Base-by-base conservation (phyloP, 768 basidiomycete genomes). In the Termitomyces heimii region DNA sequence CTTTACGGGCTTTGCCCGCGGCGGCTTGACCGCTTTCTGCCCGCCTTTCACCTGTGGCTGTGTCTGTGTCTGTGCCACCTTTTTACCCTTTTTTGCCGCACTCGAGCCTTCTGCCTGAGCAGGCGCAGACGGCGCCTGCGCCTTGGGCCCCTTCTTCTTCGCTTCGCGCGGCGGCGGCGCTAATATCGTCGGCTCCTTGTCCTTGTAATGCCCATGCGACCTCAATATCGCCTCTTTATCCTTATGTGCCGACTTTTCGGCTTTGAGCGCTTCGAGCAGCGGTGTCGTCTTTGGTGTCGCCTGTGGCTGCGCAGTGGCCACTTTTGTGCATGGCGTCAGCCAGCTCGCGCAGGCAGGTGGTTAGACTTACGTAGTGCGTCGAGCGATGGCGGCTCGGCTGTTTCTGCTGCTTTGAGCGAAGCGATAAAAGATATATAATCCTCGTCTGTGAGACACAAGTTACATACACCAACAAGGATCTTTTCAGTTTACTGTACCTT, bases 221-320 rank as follows among this genome's bases (percentile, higher is more conserved):
- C 86, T 82, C 32, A 85, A 73, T 56, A 86, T 89, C 29, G 82
- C 73, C 63, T 87, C 85, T 65, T 85, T 91, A 67, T 89, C 90
- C 64, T 81, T 86, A 64, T 83, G 81, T 0, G 82, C 81, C 6
- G 79, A 78, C 66, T 87, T 89, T 69, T 92, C 88, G 0, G 91
- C 89, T 62, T 93, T 92, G 60, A 98, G 84, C 1, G 94, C 92
- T 67, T 96, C 95, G 47, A 99, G 83, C 22, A 98, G 82, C 0
- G 96, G 96, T 0, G 96, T 97, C 0, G 89, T 88, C 61, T 86
- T 94, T 2, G 91, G 89, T 44, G 74, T 77, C 1, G 81, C 75
- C 0, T 79, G 71, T 1, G 82, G 77, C 61, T 85, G 85, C 12
- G 76, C 77, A 3, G 87, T 79, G 0, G 87, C 83, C 62, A 89